Base-by-base conservation (phyloP, 2,329 filamentous ascomycete genomes). In the Cordyceps sp. region DNA sequence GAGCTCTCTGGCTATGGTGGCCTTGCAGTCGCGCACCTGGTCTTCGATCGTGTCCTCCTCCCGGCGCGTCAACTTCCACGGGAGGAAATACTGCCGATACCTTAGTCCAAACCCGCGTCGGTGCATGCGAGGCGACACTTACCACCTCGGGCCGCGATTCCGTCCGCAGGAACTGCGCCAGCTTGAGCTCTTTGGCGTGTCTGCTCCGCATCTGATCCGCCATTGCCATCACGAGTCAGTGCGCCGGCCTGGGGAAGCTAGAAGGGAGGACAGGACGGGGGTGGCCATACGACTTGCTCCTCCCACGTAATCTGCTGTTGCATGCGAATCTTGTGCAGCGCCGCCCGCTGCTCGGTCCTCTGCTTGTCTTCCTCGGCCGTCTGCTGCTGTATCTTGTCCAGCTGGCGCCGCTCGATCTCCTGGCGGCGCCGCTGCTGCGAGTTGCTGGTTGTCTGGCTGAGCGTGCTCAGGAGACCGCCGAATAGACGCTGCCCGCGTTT, bases 401-500 rank as follows among this genome's bases (percentile, higher is more conserved):
- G 73, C 54, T 86, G 83, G 42, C 77, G 76, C 54, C 73, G 77
- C 58, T 90, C 85, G 51, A 88, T 85, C 51, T 88, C 85, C 38
- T 69, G 69, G 35, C 81, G 75, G 44, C 72, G 74, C 55, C 69
- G 78, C 55, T 78, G 73, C 61, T 64, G 73, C 61, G 58, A 64
- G 59, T 49, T 64, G 42, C 62, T 69, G 48, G 66, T 67, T 45
- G 69, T 76, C 56, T 88, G 80, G 53, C 78, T 84, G 37, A 93
- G 65, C 24, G 79, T 83, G 50, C 68, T 81, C 37, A 90, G 61
- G 35, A 92, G 58, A 23, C 78, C 81, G 38, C 88, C 86, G 49
- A 94, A 94, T 37, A 96, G 64, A 33, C 88, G 71, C 53, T 81
- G 78, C 16, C 82, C 81, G 24, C 88, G 78, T 50, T 81, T 84